Evolutionary conservation across 73 alveolate species (phyloP).

Genomic region (Stentor roeselii): DNA sequence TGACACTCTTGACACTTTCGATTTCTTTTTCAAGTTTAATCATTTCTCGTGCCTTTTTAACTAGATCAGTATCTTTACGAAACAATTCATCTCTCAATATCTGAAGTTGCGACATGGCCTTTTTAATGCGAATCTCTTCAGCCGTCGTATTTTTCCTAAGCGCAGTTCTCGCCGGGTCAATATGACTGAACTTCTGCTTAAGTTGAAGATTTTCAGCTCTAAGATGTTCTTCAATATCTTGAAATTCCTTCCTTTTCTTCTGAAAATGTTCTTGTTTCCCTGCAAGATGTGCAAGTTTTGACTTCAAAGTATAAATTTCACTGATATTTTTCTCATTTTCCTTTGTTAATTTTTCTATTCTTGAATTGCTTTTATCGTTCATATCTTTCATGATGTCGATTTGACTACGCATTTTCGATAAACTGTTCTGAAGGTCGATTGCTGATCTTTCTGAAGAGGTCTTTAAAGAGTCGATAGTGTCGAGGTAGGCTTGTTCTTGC

Average conservation of each 20-base stretch:
- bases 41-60: background rate
- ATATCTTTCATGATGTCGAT: background rate
- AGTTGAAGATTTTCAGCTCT: background rate
- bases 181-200: background rate
- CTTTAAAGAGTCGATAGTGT: background rate
- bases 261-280: background rate
- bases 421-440: background rate
- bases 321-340: background rate
- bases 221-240: slow-evolving; percentile 10
- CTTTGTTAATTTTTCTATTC: background rate
- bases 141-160: background rate
- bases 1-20: background rate
- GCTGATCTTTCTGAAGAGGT: no score
- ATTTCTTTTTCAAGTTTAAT: background rate
- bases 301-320: background rate
- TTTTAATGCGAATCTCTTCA: background rate
- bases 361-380: background rate
- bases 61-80: background rate
- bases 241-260: background rate
- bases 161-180: background rate
- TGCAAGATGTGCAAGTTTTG: background rate
- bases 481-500: background rate
- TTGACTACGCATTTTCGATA: background rate
- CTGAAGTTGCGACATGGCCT: background rate
- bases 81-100: slow-evolving; percentile 8